A percentile compares a stretch with the other conserved stretches of the same genome.
Evolutionary conservation across 2,329 filamentous ascomycete genomes (phyloP).

Genomic region (Botrytis tulipae): DNA sequence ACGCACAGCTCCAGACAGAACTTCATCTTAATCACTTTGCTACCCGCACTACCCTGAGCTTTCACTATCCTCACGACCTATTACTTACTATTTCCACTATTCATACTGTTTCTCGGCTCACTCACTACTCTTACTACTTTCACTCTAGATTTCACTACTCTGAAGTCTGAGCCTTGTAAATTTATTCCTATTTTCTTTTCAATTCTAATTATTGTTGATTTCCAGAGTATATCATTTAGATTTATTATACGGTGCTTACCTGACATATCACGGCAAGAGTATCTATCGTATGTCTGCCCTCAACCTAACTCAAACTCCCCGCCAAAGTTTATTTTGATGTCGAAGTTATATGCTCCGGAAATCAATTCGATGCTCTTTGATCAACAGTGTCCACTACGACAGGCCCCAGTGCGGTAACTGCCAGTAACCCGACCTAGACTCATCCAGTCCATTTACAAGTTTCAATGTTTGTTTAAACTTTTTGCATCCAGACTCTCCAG

Average conservation of each 20-base stretch:
- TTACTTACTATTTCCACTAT: conserved; percentile 1
- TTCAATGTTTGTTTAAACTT: conserved; percentile 11
- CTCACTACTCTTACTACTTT: not conserved
- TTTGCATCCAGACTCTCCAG: conserved; percentile 4
- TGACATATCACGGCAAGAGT: not conserved
- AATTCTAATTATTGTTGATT: not conserved
- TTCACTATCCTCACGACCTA: not conserved
- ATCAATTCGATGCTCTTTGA: conserved; percentile 6
- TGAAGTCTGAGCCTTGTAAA: not conserved
- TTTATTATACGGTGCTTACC: not conserved
- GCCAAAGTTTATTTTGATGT: not conserved
- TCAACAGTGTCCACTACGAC: not conserved
- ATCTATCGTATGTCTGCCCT: not conserved
- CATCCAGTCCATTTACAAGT: not conserved
- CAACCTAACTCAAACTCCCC: not conserved
- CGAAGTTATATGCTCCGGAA: not conserved
- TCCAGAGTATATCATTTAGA: not conserved
- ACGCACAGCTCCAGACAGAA: not conserved
- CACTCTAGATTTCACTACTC: conserved; percentile 2
- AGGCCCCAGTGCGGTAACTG: not conserved
- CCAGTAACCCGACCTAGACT: conserved; percentile 1
- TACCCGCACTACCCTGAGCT: not conserved
- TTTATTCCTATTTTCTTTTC: not conserved
- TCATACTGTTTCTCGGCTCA: not conserved
- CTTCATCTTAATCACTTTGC: not conserved